Evolutionary conservation across 2,329 filamentous ascomycete genomes (phyloP).

Genomic region (Colletotrichum kahawae): DNA sequence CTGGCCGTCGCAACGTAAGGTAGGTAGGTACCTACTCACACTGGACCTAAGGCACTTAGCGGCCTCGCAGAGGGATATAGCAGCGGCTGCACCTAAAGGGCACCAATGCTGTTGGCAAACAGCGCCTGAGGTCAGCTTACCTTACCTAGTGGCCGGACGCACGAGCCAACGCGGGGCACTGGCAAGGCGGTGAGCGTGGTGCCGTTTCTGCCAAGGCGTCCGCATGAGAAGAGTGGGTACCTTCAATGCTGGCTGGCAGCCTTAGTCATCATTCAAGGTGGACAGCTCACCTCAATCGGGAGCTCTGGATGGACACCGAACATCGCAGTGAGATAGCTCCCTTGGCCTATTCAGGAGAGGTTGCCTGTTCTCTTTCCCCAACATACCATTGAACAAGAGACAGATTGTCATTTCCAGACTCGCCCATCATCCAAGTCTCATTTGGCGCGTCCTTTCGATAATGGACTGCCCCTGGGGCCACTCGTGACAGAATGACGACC

Average conservation of each 20-base stretch:
- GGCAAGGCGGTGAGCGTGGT: neutral
- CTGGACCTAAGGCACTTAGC: neutral
- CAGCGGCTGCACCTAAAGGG: neutral
- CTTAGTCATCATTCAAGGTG: constrained; percentile 24
- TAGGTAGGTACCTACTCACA: no score
- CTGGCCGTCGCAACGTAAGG: neutral
- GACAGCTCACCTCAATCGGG: constrained; percentile 22
- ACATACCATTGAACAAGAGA: neutral
- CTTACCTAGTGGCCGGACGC: neutral
- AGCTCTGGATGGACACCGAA: constrained; percentile 4
- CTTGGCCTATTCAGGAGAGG: neutral
- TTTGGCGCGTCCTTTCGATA: neutral
- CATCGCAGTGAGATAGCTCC: constrained; percentile 7
- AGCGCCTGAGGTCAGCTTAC: neutral
- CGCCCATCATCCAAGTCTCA: neutral
- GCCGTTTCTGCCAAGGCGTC: neutral
- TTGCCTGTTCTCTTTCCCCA: neutral
- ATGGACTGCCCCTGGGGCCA: constrained; percentile 14
- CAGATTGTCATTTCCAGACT: neutral
- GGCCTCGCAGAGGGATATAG: neutral
- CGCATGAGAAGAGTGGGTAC: neutral
- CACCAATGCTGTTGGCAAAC: neutral
- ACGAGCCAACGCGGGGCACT: constrained; percentile 15
- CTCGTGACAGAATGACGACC: constrained; percentile 74
- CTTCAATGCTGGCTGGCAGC: neutral